These are phyloP conservation scores for Digitaria exilis DNA, from an alignment of 202 grass and related monocot genomes.

Conservation along the genomic window DNA sequence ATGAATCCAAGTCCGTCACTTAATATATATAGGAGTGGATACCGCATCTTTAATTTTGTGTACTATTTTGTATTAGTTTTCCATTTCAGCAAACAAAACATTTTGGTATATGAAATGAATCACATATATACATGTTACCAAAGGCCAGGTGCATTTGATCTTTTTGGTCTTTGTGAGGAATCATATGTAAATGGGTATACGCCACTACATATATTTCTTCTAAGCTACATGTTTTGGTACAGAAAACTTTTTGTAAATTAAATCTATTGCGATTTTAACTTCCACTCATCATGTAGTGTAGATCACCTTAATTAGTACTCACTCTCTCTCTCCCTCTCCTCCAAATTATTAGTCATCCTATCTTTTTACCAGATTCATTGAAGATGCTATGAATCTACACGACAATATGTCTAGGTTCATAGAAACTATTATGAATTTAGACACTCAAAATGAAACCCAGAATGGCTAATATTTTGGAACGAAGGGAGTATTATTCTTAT, in stretches of 20 bases:
- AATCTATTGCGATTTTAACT: neutral
- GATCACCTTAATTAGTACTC: neutral
- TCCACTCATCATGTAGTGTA: neutral
- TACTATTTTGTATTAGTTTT: neutral
- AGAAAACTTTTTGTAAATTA: neutral
- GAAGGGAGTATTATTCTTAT: no score
- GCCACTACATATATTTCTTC: neutral
- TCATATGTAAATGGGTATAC: no score
- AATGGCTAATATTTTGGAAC: no score
- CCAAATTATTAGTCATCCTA: neutral
- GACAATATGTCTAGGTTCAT: no score
- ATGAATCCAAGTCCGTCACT: neutral
- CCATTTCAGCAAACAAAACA: neutral
- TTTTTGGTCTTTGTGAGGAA: neutral
- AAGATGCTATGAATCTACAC: no score
- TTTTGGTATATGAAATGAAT: neutral
- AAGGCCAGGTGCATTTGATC: neutral
- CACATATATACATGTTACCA: neutral
- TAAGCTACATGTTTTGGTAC: neutral
- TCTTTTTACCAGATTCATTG: no score
- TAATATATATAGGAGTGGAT: neutral
- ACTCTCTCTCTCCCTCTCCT: no score
- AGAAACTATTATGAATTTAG: no score
- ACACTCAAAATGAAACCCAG: no score
- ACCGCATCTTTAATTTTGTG: neutral